Percentiles rank a stretch among this genome's conserved stretches.
phyloP scores from a whole-genome alignment of 176 grass and related monocot species.

The Elymus sibiricus region DNA sequence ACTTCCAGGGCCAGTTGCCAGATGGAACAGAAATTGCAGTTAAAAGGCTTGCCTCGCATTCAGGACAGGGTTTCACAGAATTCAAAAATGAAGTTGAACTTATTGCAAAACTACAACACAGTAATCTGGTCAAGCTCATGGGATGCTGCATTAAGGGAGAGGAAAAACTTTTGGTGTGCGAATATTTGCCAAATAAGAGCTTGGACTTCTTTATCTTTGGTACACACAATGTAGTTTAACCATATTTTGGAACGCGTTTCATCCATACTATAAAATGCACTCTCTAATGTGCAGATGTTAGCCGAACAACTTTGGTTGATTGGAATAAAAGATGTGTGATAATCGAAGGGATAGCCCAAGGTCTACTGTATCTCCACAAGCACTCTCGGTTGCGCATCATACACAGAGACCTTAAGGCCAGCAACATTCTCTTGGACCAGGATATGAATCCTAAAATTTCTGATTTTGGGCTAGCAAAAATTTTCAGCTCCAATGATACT shows the following conservation, averaged over 20 bases:
- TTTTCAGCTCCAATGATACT: conserved; percentile 22
- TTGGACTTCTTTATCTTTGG: conserved; percentile 37
- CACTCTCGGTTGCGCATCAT: conserved; percentile 21
- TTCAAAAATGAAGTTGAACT: conserved; percentile 34
- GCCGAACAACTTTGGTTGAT: conserved; percentile 5
- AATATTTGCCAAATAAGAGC: conserved; percentile 30
- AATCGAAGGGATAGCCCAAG: conserved; percentile 33
- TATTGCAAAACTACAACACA: conserved; percentile 32
- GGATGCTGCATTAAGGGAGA: conserved; percentile 21
- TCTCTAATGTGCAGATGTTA: conserved; percentile 4
- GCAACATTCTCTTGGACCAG: conserved; percentile 36
- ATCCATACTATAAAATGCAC: neutral
- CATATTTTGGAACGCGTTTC: neutral
- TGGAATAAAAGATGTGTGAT: conserved; percentile 8
- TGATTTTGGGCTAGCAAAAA: conserved; percentile 35
- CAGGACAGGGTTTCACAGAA: conserved; percentile 10
- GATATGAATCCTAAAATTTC: conserved; percentile 45
- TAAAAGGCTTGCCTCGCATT: conserved; percentile 25
- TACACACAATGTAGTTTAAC: neutral
- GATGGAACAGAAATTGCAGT: conserved; percentile 15
- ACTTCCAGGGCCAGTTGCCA: conserved; percentile 19
- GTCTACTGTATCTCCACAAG: conserved; percentile 38
- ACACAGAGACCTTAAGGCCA: conserved; percentile 33
- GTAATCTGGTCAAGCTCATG: conserved; percentile 13
- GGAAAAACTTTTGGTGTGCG: conserved; percentile 27